Conservation (phyloP, 148 eudicot genomes). For the Simmondsia chinensis region DNA sequence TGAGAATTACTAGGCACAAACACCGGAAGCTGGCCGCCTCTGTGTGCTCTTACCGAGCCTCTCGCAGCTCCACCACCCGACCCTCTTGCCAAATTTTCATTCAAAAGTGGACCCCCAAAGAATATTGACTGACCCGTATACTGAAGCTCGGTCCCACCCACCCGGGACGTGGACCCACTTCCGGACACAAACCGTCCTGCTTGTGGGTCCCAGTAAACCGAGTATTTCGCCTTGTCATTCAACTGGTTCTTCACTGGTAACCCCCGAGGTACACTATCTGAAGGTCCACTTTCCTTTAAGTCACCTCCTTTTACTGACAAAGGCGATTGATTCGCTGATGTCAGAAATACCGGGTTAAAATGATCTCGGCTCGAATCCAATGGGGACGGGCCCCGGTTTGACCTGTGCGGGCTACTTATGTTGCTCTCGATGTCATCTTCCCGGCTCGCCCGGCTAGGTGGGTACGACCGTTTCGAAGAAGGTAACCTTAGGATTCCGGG, state of each 20-base stretch:
- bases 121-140: slow-evolving; percentile 78
- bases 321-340: slow-evolving; percentile 67
- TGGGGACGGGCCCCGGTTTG: slow-evolving; percentile 36
- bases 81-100: slow-evolving; percentile 33
- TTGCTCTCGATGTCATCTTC: slow-evolving; percentile 71
- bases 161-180: slow-evolving; percentile 28
- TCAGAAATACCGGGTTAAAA: slow-evolving; percentile 52
- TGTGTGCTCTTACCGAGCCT: slow-evolving; percentile 38
- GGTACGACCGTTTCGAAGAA: slow-evolving; percentile 60
- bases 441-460: slow-evolving; percentile 63
- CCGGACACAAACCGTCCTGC: slow-evolving; percentile 80
- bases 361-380: slow-evolving; percentile 34
- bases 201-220: slow-evolving; percentile 78
- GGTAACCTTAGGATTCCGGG: slow-evolving; percentile 33
- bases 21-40: slow-evolving; percentile 87
- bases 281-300: slow-evolving; percentile 8
- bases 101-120: slow-evolving; percentile 71
- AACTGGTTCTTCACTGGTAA: slow-evolving; percentile 17
- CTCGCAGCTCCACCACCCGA: slow-evolving; percentile 11
- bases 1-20: slow-evolving; percentile 77
- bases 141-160: slow-evolving; percentile 42
- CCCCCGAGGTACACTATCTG: slow-evolving; percentile 4
- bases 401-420: slow-evolving; percentile 58
- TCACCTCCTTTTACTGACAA: slow-evolving; percentile 33
- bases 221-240: slow-evolving; percentile 20